A percentile compares a stretch with the other conserved stretches of the same genome.
Evolutionary conservation across 129 eudicot species (phyloP).

Genomic region (Lonicera japonica): DNA sequence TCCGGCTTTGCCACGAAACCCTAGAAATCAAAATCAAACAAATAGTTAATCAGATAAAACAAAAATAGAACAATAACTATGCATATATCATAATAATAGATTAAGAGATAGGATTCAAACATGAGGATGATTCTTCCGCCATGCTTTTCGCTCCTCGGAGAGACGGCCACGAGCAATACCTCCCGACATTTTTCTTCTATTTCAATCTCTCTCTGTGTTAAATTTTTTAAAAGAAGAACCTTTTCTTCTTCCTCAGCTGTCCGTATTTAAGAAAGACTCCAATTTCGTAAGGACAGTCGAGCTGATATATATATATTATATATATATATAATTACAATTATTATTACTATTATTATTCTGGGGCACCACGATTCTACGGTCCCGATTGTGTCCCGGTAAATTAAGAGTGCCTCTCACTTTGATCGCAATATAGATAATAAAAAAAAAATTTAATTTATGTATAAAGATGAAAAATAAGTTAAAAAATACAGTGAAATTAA

Average conservation of each 20-base stretch:
- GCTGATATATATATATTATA: too few species aligned
- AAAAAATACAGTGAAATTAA: too few species aligned
- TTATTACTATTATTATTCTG: too few species aligned
- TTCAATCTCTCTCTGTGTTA: slow-evolving; percentile 5
- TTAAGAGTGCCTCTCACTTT: too few species aligned
- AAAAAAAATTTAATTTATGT: too few species aligned
- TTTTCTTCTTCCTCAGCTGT: slow-evolving; percentile 3
- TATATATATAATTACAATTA: too few species aligned
- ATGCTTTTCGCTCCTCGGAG: slow-evolving; percentile 77
- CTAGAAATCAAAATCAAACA: slow-evolving; percentile 20
- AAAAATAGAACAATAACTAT: neutral
- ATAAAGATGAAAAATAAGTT: too few species aligned
- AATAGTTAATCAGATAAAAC: neutral
- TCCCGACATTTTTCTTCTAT: slow-evolving; percentile 52
- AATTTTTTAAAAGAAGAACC: neutral
- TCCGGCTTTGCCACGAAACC: slow-evolving; percentile 91
- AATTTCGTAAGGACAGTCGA: neutral
- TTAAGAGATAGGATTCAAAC: slow-evolving; percentile 26
- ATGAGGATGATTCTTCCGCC: slow-evolving; percentile 92
- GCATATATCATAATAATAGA: neutral
- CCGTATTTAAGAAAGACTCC: neutral
- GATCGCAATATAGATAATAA: too few species aligned
- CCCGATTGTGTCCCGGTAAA: neutral
- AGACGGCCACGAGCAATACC: slow-evolving; percentile 92
- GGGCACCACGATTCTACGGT: neutral